Evolutionary conservation across 805 yeast genomes (phyloP), one percentile per base, ranked within the genome.

Genomic region (Wickerhamiella slavikovae): DNA sequence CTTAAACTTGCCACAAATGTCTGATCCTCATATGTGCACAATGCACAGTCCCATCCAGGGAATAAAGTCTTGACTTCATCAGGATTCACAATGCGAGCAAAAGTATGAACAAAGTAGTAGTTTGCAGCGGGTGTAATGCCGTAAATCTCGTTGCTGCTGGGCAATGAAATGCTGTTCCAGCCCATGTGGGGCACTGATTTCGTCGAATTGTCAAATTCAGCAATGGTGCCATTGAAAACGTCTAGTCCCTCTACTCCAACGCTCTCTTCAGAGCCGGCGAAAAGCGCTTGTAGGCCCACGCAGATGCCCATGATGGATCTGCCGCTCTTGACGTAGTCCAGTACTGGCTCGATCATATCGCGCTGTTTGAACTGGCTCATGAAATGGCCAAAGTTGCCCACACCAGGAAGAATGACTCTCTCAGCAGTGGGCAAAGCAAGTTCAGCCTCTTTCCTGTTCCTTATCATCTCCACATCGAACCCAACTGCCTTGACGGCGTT

Each of bases 121-220:
- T 79, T 75, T 39, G 66, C 64, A 27, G 53, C 54, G 17, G 74
- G 71, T 37, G 68, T 66, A 29, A 89, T 53, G 2, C 77, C 75
- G 48, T 58, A 85, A 16, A 77, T 55, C 7, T 41, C 38, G 17
- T 26, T 35, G 17, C 40, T 35, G 0, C 44, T 41, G 12, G 35
- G 38, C 3, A 42, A 32, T 9, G 44, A 43, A 6, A 42, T 43
- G 27, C 66, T 62, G 48, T 82, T 85, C 99, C 99, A 89, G 13
- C 99, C 99, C 38, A 89, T 85, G 41, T 79, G 83, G 1, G 99
- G 99, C 5, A 89, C 98, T 9, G 93, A 65, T 49, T 89, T 89
- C 18, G 54, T 56, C 5, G 59, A 35, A 10, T 53, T 55, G 40
- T 71, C 66, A 46, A 89, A 89, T 43, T 67, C 72, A 10, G 53